A percentile compares a stretch with the other conserved stretches of the same genome.
phyloP scores from a whole-genome alignment of 2,329 filamentous ascomycete genomes.

The Pseudopithomyces chartarum region DNA sequence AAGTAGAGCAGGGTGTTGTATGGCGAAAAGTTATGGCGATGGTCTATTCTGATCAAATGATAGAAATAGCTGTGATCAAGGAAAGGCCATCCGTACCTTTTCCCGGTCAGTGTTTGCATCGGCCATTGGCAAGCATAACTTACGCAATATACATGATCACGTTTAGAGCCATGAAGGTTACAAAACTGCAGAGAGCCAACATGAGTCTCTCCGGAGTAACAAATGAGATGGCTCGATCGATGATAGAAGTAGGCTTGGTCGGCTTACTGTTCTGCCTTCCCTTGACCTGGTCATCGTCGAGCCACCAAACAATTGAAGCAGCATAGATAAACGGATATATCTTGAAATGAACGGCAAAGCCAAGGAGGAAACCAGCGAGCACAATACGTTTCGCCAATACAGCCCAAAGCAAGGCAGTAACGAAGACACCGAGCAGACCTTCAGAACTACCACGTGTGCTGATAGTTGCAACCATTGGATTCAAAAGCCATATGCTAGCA shows the following conservation, averaged over 20 bases:
- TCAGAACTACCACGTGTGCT: slow-evolving; percentile 94
- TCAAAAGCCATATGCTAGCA: slow-evolving; percentile 88
- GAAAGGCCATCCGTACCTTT: slow-evolving; percentile 78
- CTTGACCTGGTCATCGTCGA: slow-evolving; percentile 60
- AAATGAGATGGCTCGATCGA: slow-evolving; percentile 25
- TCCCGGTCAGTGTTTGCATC: background rate
- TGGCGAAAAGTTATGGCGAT: slow-evolving; percentile 97
- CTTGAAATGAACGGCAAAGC: slow-evolving; percentile 92
- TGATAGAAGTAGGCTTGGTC: slow-evolving; percentile 24
- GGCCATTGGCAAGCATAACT: slow-evolving; percentile 36
- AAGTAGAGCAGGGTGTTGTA: slow-evolving; percentile 94
- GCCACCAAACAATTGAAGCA: slow-evolving; percentile 78
- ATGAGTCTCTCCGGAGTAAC: slow-evolving; percentile 54
- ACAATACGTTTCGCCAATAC: slow-evolving; percentile 66
- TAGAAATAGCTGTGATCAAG: slow-evolving; percentile 90
- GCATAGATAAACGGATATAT: slow-evolving; percentile 99
- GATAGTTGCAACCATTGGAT: slow-evolving; percentile 97
- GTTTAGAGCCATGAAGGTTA: slow-evolving; percentile 77
- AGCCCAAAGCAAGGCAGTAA: slow-evolving; percentile 83
- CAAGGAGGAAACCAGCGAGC: slow-evolving; percentile 76
- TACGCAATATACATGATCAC: slow-evolving; percentile 76
- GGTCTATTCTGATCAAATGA: slow-evolving; percentile 90
- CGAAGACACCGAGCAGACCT: slow-evolving; percentile 83
- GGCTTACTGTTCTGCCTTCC: slow-evolving; percentile 7
- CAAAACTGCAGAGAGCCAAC: slow-evolving; percentile 68